Evolutionary conservation across 2,329 filamentous ascomycete genomes (phyloP).

Genomic region (Penicillium sp.): DNA sequence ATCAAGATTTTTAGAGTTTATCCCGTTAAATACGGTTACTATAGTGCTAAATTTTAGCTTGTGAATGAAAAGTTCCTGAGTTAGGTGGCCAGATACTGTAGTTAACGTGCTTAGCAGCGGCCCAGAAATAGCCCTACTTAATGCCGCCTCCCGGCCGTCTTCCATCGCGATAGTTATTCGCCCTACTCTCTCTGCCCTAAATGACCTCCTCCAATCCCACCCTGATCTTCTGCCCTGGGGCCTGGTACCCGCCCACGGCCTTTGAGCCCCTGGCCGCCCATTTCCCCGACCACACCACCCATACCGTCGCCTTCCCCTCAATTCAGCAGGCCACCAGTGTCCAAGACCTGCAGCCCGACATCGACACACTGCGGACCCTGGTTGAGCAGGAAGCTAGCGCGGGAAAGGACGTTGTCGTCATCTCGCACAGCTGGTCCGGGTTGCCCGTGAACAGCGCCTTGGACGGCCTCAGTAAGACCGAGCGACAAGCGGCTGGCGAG

Average conservation of each 20-base stretch:
- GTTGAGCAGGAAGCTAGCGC: slow-evolving; percentile 30
- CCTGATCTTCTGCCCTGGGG: slow-evolving; percentile 32
- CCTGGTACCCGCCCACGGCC: slow-evolving; percentile 33
- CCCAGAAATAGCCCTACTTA: neutral
- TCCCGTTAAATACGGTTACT: too few species aligned
- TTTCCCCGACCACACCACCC: slow-evolving; percentile 21
- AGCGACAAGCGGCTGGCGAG: slow-evolving; percentile 27
- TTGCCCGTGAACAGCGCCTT: slow-evolving; percentile 38
- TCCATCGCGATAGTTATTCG: neutral
- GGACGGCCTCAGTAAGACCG: slow-evolving; percentile 31
- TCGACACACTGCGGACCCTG: slow-evolving; percentile 32
- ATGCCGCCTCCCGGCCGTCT: neutral
- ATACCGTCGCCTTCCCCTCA: slow-evolving; percentile 27
- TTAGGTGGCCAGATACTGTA: neutral
- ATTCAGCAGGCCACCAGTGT: slow-evolving; percentile 26
- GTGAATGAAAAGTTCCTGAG: too few species aligned
- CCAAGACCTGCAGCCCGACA: slow-evolving; percentile 29
- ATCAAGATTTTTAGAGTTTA: too few species aligned
- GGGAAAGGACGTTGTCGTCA: slow-evolving; percentile 32
- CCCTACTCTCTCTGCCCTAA: slow-evolving; percentile 1
- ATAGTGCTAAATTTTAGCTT: too few species aligned
- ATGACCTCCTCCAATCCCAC: slow-evolving; percentile 23
- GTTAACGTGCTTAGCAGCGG: neutral
- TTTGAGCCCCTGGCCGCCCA: slow-evolving; percentile 28
- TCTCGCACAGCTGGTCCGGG: slow-evolving; percentile 40